Evolutionary conservation across 768 basidiomycete species (phyloP), one percentile per base, ranked within the genome.

Genomic region (Suillus subaureus): DNA sequence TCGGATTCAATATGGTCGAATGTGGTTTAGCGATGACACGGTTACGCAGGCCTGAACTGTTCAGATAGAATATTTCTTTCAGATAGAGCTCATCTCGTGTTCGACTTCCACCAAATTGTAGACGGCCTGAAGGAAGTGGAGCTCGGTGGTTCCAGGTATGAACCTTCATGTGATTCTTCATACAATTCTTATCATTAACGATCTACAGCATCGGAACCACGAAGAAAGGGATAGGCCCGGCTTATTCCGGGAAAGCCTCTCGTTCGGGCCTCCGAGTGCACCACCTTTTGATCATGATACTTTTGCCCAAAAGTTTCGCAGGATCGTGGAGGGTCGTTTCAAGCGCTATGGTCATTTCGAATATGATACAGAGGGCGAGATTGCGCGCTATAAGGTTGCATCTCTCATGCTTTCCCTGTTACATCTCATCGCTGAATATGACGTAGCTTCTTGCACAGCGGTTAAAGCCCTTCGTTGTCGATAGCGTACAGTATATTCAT

Each of bases 61-160:
- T 85, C 87, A 13, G 85, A 86, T 65, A 89, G 97, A 40, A 79
- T 99, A 23, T 92, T 97, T 76, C 84, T 99, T 70, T 99, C 97
- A 31, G 96, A 99, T 79, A 90, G 97, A 68, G 94, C 97, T 4
- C 94, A 97, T 68, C 89, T 99, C 67, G 97, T 99, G 40, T 96
- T 99, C 73, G 97, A 99, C 76, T 99, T 99, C 78, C 97, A 99
- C 79, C 97, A 99, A 81, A 98, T 99, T 73, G 97, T 99, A 35
- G 97, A 99, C 74, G 97, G 97, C 6, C 81, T 99, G 73, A 99
- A 99, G 77, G 97, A 99, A 77, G 94, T 95, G 45, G 97, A 99
- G 76, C 86, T 99, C 28, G 97, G 97, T 28, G 93, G 94, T 11
- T 90, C 89, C 1, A 93, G 90, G 89, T 89, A 70, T 49, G 71